phyloP scores from a whole-genome alignment of 2,329 filamentous ascomycete genomes.

The Phialophora chinensis region DNA sequence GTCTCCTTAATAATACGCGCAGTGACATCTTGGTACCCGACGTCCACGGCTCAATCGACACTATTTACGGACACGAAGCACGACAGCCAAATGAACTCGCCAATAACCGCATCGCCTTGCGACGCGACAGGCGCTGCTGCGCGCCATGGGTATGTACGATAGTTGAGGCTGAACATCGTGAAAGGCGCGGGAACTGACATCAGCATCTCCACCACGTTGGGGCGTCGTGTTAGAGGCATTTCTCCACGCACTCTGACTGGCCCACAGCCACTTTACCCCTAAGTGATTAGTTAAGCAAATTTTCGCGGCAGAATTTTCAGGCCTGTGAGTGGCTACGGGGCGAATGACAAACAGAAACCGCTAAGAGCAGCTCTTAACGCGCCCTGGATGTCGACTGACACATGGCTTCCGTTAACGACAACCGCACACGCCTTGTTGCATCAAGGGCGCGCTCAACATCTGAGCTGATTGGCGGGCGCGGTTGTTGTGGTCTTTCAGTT shows the following conservation, averaged over 20 bases:
- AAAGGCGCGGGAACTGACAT: background rate
- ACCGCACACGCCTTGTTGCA: conserved; percentile 32
- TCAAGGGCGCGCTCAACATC: conserved; percentile 16
- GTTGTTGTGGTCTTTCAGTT: conserved; percentile 9
- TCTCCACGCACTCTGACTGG: conserved; percentile 15
- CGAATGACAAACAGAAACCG: conserved; percentile 30
- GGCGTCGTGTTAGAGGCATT: background rate
- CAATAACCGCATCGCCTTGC: background rate
- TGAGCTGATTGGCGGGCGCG: conserved; percentile 29
- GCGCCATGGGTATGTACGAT: background rate
- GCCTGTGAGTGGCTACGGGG: conserved; percentile 26
- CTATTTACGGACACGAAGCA: background rate
- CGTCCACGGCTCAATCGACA: background rate
- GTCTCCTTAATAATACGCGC: background rate
- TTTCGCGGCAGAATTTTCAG: conserved; percentile 32
- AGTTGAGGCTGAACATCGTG: conserved; percentile 1
- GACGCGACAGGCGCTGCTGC: background rate
- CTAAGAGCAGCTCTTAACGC: conserved; percentile 38
- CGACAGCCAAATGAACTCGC: background rate
- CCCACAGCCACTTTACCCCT: conserved; percentile 31
- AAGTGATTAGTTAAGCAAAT: conserved; percentile 34
- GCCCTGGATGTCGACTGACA: conserved; percentile 27
- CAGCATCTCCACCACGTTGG: background rate
- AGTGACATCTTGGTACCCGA: background rate
- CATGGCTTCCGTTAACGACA: conserved; percentile 36